Evolutionary conservation across 2,329 filamentous ascomycete species (phyloP).

Genomic region (Penicillium expansum): DNA sequence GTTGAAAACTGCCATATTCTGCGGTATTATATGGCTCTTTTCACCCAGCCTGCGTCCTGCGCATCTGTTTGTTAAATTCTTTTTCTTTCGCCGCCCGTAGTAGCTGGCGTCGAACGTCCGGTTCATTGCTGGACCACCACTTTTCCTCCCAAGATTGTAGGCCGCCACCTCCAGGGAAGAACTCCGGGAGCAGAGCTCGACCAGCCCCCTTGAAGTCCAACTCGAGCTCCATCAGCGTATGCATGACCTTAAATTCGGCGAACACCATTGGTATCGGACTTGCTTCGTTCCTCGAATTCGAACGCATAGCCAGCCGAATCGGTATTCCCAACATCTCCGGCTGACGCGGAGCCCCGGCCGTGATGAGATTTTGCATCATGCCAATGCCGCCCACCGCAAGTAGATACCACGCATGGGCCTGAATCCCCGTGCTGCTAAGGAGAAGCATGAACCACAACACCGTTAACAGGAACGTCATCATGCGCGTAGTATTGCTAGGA

Average conservation of each 20-base stretch:
- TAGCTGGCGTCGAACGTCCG: neutral
- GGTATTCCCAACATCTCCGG: neutral
- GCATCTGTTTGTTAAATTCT: neutral
- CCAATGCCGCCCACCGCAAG: conserved; percentile 40
- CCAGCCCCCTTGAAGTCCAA: neutral
- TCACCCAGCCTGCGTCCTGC: neutral
- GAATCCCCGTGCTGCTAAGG: conserved; percentile 39
- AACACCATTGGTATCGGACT: neutral
- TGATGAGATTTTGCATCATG: conserved; percentile 6
- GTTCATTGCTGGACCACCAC: neutral
- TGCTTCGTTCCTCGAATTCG: neutral
- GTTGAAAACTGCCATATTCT: neutral
- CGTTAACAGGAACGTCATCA: neutral
- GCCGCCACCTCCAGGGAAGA: neutral
- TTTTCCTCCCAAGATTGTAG: neutral
- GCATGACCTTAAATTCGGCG: neutral
- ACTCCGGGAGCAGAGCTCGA: neutral
- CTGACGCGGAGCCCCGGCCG: neutral
- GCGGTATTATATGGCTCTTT: neutral
- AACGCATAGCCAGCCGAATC: neutral
- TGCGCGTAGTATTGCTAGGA: conserved; percentile 6
- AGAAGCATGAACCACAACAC: conserved; percentile 43
- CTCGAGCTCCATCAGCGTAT: conserved; percentile 1
- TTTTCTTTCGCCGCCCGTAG: neutral
- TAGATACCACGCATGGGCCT: conserved; percentile 43